A percentile compares a stretch with the other conserved stretches of the same genome.
Conservation (phyloP, 352 stramenopile species). For the Phytopythium litorale region DNA sequence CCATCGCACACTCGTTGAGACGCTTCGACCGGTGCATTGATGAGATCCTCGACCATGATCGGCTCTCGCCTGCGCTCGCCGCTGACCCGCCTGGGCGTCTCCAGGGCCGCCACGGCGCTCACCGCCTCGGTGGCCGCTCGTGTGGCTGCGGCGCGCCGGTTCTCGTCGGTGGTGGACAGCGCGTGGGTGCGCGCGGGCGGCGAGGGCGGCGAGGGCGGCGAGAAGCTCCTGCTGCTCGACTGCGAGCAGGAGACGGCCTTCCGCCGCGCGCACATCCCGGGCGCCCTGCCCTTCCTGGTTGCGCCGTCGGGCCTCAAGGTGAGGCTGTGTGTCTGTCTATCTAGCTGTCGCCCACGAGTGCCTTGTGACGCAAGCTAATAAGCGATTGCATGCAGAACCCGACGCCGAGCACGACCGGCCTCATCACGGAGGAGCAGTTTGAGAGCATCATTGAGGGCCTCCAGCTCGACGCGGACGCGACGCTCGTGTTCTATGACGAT, state of each 20-base stretch:
- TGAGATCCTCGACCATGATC: neutral
- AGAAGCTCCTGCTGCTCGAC: constrained; percentile 43
- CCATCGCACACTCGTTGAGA: constrained; percentile 23
- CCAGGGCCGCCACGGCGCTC: neutral
- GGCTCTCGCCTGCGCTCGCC: neutral
- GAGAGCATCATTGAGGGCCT: constrained; percentile 35
- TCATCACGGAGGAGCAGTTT: constrained; percentile 44
- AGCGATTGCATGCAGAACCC: constrained; percentile 12
- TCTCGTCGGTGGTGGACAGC: constrained; percentile 39
- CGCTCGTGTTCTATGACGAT: constrained; percentile 81
- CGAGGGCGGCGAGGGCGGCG: constrained; percentile 3
- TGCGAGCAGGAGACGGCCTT: constrained; percentile 54
- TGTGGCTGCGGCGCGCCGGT: neutral
- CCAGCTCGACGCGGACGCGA: constrained; percentile 39
- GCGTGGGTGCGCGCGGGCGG: constrained; percentile 31
- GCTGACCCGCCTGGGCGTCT: neutral
- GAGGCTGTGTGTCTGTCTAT: too few relatives aligned
- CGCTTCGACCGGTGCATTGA: neutral
- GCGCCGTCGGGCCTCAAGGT: constrained; percentile 55
- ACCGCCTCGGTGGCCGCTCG: neutral
- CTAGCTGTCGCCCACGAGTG: too few relatives aligned
- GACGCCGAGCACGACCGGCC: constrained; percentile 34
- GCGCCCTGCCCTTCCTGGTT: constrained; percentile 34
- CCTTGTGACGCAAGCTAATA: too few relatives aligned
- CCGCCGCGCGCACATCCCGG: constrained; percentile 48